Evolutionary conservation across 1,139 yeast species (phyloP).

Genomic region (Hansenula anomala): DNA sequence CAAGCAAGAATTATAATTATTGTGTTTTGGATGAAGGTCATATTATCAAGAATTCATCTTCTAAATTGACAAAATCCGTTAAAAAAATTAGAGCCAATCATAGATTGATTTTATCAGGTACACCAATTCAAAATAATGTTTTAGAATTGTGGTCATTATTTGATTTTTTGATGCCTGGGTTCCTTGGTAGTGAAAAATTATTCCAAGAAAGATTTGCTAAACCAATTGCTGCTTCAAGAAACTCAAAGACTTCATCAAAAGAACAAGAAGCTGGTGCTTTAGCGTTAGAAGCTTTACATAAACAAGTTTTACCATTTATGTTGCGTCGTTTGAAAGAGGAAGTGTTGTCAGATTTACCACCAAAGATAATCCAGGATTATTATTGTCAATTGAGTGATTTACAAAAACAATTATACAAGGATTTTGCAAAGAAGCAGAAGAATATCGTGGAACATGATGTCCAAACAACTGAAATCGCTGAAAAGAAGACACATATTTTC

Average conservation of each 20-base stretch:
- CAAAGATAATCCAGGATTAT: slow-evolving; percentile 96
- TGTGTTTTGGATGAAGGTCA: slow-evolving; percentile 98
- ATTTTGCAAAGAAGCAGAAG: slow-evolving; percentile 88
- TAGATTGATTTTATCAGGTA: slow-evolving; percentile 86
- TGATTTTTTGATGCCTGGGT: slow-evolving; percentile 98
- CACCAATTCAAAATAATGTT: slow-evolving; percentile 97
- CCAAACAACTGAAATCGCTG: slow-evolving; percentile 34
- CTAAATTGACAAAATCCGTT: slow-evolving; percentile 86
- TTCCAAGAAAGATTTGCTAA: slow-evolving; percentile 95
- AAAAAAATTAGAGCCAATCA: slow-evolving; percentile 82
- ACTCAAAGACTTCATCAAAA: slow-evolving; percentile 83
- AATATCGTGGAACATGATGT: slow-evolving; percentile 64
- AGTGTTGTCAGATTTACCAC: slow-evolving; percentile 93
- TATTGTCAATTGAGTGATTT: slow-evolving; percentile 92
- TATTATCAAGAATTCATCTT: slow-evolving; percentile 85
- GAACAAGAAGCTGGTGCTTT: slow-evolving; percentile 97
- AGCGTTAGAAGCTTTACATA: slow-evolving; percentile 92
- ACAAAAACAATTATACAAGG: slow-evolving; percentile 83
- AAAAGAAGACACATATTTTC: slow-evolving; percentile 86
- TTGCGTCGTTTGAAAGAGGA: slow-evolving; percentile 94
- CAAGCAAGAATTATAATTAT: slow-evolving; percentile 72
- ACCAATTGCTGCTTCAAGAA: slow-evolving; percentile 93
- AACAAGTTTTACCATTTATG: slow-evolving; percentile 95
- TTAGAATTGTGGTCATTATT: slow-evolving; percentile 95
- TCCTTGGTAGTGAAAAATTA: slow-evolving; percentile 89